phyloP scores from a whole-genome alignment of 352 stramenopile genomes.

The Globisporangium apiculatum region DNA sequence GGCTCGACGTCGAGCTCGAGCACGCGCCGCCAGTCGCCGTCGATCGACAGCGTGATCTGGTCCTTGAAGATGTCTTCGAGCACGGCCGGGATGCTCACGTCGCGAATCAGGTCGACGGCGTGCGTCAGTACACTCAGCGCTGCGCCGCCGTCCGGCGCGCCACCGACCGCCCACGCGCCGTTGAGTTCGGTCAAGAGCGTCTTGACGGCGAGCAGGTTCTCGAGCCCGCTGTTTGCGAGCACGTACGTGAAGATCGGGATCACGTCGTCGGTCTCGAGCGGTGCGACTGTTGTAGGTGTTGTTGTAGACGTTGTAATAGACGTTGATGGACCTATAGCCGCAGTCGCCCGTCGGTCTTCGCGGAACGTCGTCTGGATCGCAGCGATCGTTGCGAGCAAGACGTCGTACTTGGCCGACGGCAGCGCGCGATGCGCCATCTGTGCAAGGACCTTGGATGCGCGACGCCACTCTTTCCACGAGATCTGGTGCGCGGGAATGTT shows the following conservation, averaged over 20 bases:
- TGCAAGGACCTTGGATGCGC: conserved; percentile 59
- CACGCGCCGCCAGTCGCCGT: conserved; percentile 74
- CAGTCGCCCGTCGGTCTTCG: conserved; percentile 30
- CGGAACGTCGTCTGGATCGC: conserved; percentile 72
- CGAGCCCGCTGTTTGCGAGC: conserved; percentile 78
- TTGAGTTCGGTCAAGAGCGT: conserved; percentile 70
- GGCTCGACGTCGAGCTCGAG: conserved; percentile 78
- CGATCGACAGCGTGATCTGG: conserved; percentile 84
- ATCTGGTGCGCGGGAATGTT: conserved; percentile 80
- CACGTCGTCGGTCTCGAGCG: conserved; percentile 77
- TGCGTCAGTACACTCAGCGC: conserved; percentile 72
- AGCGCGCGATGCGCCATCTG: conserved; percentile 44
- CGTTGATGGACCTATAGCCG: not conserved
- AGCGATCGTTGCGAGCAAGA: conserved; percentile 62
- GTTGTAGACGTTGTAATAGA: conserved; percentile 16
- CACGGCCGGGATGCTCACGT: conserved; percentile 80
- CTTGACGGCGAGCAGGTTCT: conserved; percentile 80
- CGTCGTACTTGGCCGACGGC: conserved; percentile 74
- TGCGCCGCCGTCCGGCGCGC: conserved; percentile 50
- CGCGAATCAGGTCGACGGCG: conserved; percentile 79
- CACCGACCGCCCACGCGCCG: conserved; percentile 54
- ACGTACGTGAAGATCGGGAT: conserved; percentile 89
- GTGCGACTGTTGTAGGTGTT: conserved; percentile 34
- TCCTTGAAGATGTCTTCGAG: conserved; percentile 89
- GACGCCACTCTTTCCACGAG: conserved; percentile 82